Evolutionary conservation across 1,284 basidiomycete genomes (phyloP), one percentile per base, ranked within the genome.

Genomic region (Tilletia indica): DNA sequence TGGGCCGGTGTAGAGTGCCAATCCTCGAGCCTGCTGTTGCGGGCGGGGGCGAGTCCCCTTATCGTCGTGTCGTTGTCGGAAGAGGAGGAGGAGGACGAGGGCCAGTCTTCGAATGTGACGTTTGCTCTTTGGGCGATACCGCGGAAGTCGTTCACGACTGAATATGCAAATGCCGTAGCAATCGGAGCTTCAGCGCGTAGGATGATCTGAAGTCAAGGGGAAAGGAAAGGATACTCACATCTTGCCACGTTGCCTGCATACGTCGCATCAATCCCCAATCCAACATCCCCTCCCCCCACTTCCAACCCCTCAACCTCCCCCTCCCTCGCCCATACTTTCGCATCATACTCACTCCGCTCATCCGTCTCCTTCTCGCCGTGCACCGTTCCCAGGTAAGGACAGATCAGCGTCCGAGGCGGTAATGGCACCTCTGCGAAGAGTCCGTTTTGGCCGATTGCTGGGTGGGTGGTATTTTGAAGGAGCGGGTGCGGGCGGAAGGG

Each of bases 351-450:
- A 19, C 90, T 92, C 34, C 87, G 84, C 68, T 72, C 70, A 45
- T 79, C 76, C 8, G 73, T 73, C 70, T 92, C 88, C 49, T 89
- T 89, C 77, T 92, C 89, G 76, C 88, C 89, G 78, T 93, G 92
- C n/a, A 95, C 87, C 79, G 93, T 89, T 48, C 94, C 94, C 38
- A 92, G 85, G 81, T 97, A 97, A 71, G 93, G 90, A 6, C 94
- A 83, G 63, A 96, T 89, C 76, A 90, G 89, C 21, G 89, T 88
- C 68, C 88, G 87, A 3, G 89, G 86, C 0, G 88, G 86, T 36
- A 95, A 90, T 80, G 90, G 92, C 72, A 87, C 89, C 31, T 86
- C 85, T 6, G 93, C 90, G 83, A 95, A 95, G 16, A 97, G 87
- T 0, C 94, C 94, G 76, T 85, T 86, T 82, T 97, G 94, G 0